Evolutionary conservation across 2,329 filamentous ascomycete species (phyloP).

Genomic region (Dissoconium aciculare): DNA sequence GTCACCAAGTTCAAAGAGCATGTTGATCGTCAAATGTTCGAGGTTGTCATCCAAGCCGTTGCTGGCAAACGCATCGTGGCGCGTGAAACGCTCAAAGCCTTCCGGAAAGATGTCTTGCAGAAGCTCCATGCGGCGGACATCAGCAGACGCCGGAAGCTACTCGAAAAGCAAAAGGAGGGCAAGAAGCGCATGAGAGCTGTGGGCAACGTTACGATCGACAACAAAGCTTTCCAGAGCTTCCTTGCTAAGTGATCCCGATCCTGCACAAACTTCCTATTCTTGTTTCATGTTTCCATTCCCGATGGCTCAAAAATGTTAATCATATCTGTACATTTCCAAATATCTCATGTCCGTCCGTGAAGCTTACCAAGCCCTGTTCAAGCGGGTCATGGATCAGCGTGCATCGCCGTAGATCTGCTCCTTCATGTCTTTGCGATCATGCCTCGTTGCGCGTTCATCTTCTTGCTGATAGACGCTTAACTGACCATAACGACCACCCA

Average conservation of each 20-base stretch:
- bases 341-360: too few relatives aligned
- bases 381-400: too few relatives aligned
- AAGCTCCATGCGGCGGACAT: slow-evolving; percentile 90
- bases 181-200: slow-evolving; percentile 72
- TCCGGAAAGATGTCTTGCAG: slow-evolving; percentile 82
- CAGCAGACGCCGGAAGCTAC: slow-evolving; percentile 62
- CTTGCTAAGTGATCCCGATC: slow-evolving; percentile 63
- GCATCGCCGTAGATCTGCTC: too few relatives aligned
- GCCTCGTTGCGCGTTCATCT: too few relatives aligned
- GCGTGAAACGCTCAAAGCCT: slow-evolving; percentile 88
- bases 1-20: slow-evolving; percentile 94
- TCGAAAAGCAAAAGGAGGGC: slow-evolving; percentile 95
- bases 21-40: slow-evolving; percentile 92
- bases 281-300: too few relatives aligned
- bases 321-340: too few relatives aligned
- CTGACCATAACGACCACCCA: not conserved
- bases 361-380: too few relatives aligned
- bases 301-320: too few relatives aligned
- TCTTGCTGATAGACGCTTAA: too few relatives aligned
- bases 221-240: slow-evolving; percentile 89
- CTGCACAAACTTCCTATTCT: too few relatives aligned
- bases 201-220: slow-evolving; percentile 87
- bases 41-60: slow-evolving; percentile 86
- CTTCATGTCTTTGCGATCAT: too few relatives aligned
- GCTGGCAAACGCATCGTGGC: slow-evolving; percentile 73